Base-by-base conservation (phyloP, 495 filamentous ascomycete species). In the Cercophora scortea region DNA sequence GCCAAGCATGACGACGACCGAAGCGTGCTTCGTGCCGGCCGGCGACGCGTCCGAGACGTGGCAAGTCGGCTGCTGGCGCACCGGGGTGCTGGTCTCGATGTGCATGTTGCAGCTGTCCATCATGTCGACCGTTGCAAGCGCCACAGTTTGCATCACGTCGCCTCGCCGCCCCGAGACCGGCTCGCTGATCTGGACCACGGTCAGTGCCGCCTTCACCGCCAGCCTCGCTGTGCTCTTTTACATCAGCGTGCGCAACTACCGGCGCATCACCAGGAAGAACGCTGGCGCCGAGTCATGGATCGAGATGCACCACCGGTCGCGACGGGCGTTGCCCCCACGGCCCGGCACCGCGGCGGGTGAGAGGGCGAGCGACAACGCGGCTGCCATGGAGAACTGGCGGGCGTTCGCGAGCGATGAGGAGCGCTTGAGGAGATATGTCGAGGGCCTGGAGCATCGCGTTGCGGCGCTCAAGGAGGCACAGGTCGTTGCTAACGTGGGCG, bases 361-460 rank as follows among this genome's bases (percentile, higher is more conserved):
- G 32, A 17, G 13, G n/a, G 50, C 12, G 47, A 49, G n/a, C 33
- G n/a, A 52, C 10, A 50, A 50, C 32, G 42, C 34, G 1, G 53
- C 43, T 3, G 53, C 51, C 13, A 55, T 25, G 0, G 47, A 47
- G 17, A 45, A 49, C 13, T 59, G 59, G 55, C 18, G 50, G 32
- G 51, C 53, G 45, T 59, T 61, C 13, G 35, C 47, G 3, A 32
- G 45, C n/a, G 53, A 61, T 18, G 33, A 54, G 18, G 49, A 55
- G 18, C 44, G 39, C 17, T 44, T 61, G 36, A 47, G 58, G 19
- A n/a, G 38, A 7, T 63, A 60, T 34, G 52, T 63, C 15, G 57
- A 61, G 52, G 33, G 41, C 12, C 46, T 63, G n/a, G 58, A 63
- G 45, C 32, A 47, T 6, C 54, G 50, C 33, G 40, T 63, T 25